A percentile compares a stretch with the other conserved stretches of the same genome.
These are phyloP conservation scores for Solanum piurae DNA, from an alignment of 257 asterid genomes.

Conservation along the genomic window DNA sequence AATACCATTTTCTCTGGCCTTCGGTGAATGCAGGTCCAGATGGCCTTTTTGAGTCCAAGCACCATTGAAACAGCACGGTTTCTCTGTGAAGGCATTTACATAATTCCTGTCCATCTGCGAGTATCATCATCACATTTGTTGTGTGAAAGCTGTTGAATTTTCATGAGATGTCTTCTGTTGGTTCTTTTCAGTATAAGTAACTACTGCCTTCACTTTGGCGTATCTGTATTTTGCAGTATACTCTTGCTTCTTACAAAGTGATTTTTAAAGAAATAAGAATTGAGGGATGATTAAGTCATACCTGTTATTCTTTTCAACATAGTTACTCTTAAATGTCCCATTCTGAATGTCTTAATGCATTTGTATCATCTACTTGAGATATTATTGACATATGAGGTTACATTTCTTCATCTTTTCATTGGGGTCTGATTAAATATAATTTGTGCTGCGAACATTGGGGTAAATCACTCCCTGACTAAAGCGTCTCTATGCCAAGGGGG, in stretches of 20 bases:
- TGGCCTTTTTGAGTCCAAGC: slow-evolving; percentile 67
- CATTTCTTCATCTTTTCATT: background rate
- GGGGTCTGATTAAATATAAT: background rate
- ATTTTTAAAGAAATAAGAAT: background rate
- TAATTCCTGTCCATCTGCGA: background rate
- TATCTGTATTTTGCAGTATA: background rate
- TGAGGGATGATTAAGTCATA: background rate
- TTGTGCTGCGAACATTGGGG: background rate
- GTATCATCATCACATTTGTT: slow-evolving; percentile 2
- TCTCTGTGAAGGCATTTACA: background rate
- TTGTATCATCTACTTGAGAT: background rate
- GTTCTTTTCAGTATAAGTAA: background rate
- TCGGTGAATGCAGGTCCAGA: slow-evolving; percentile 59
- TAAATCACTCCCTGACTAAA: background rate
- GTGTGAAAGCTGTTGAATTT: background rate
- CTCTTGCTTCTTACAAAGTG: background rate
- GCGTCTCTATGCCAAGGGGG: background rate
- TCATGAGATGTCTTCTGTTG: background rate
- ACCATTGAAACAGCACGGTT: slow-evolving; percentile 7
- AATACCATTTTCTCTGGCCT: background rate
- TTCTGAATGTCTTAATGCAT: background rate
- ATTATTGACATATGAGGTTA: background rate
- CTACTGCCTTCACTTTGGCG: background rate
- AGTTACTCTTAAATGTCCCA: background rate
- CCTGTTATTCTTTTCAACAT: background rate